These are phyloP conservation scores for Parietaria judaica DNA, from an alignment of 306 rosid species.

Conservation along the genomic window DNA sequence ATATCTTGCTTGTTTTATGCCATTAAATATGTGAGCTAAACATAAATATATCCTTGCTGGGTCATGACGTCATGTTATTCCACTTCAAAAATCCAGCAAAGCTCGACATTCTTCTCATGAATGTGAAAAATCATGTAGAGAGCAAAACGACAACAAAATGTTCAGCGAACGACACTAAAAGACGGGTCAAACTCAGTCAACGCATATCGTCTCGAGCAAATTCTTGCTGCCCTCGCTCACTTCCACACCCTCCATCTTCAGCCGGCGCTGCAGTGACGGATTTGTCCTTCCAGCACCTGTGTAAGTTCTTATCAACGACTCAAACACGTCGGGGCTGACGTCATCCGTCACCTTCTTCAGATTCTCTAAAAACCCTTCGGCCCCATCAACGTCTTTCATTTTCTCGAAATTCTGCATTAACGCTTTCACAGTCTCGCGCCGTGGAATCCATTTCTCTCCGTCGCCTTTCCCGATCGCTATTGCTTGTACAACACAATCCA, in stretches of 20 bases:
- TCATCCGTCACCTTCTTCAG: constrained; percentile 53
- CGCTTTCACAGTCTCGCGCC: constrained; percentile 29
- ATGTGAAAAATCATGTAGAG: constrained; percentile 19
- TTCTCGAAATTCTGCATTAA: constrained; percentile 63
- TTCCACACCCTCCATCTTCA: constrained; percentile 85
- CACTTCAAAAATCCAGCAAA: constrained; percentile 14
- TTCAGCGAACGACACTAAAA: not conserved
- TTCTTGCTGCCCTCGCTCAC: constrained; percentile 50
- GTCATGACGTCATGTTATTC: not conserved
- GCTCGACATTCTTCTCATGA: constrained; percentile 19
- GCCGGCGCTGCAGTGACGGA: constrained; percentile 38
- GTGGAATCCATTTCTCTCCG: constrained; percentile 63
- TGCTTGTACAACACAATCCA: constrained; percentile 57
- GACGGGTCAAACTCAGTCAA: constrained; percentile 32
- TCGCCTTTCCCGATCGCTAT: constrained; percentile 55
- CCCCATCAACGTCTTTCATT: constrained; percentile 77
- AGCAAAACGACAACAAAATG: not conserved
- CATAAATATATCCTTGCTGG: not conserved
- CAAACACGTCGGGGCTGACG: constrained; percentile 48
- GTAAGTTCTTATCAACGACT: constrained; percentile 71
- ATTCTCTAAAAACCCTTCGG: constrained; percentile 62
- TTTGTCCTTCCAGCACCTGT: constrained; percentile 65
- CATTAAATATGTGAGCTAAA: too few species aligned
- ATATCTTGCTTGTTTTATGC: not conserved
- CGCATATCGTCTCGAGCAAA: constrained; percentile 54